These are phyloP conservation scores for Candida ulmi DNA, from an alignment of 805 yeast genomes.

Conservation along the genomic window DNA sequence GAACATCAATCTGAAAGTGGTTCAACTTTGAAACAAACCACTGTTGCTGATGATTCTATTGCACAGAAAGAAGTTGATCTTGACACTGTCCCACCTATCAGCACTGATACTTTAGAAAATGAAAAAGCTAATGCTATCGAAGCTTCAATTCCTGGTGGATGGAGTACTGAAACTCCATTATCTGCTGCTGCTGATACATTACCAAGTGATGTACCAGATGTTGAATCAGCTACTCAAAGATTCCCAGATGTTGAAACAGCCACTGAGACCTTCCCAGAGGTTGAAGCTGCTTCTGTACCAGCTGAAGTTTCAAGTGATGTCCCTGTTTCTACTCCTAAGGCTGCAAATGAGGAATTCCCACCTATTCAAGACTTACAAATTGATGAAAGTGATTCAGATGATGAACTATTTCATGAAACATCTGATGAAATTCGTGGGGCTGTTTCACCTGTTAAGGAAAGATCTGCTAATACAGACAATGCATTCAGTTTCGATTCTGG, in stretches of 20 bases:
- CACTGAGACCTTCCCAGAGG: conserved; percentile 1
- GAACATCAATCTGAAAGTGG: conserved; percentile 15
- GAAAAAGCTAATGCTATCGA: conserved; percentile 18
- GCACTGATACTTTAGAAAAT: not conserved
- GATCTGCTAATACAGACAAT: not conserved
- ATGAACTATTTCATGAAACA: conserved; percentile 32
- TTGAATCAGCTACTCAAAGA: no score
- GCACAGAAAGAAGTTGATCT: no score
- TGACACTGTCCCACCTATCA: no score
- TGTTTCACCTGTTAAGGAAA: not conserved
- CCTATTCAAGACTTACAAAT: conserved; percentile 53
- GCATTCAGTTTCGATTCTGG: not conserved
- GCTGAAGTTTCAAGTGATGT: not conserved
- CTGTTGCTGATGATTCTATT: not conserved
- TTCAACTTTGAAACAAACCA: conserved; percentile 5
- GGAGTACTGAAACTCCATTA: conserved; percentile 25
- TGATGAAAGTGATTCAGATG: conserved; percentile 43
- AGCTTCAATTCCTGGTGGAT: conserved; percentile 25
- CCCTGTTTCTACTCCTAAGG: conserved; percentile 1
- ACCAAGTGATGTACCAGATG: conserved; percentile 7
- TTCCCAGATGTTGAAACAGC: no score
- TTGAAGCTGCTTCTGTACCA: not conserved
- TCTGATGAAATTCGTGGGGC: conserved; percentile 5
- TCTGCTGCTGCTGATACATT: conserved; percentile 11
- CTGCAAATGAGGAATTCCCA: conserved; percentile 48